These are phyloP conservation scores for Zygosaccharomyces bailii DNA, from an alignment of 805 yeast species.

Conservation along the genomic window DNA sequence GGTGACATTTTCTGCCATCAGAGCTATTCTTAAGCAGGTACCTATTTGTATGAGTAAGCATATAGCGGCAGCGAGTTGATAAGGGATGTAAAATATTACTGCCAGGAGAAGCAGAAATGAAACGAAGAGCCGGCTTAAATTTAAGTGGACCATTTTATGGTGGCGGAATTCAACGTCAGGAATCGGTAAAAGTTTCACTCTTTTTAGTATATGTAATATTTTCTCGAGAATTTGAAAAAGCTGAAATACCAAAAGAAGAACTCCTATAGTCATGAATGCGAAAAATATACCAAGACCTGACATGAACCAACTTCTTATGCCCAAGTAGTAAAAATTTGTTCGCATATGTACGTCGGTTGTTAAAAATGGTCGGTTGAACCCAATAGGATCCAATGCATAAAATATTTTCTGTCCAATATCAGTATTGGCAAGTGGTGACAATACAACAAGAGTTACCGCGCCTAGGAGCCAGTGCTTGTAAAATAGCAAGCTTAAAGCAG, in stretches of 20 bases:
- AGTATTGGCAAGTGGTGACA: constrained; percentile 39
- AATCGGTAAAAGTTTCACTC: background rate
- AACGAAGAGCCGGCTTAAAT: constrained; percentile 26
- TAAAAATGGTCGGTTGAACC: constrained; percentile 44
- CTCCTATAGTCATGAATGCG: constrained; percentile 29
- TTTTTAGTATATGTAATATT: background rate
- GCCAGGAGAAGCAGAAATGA: constrained; percentile 40
- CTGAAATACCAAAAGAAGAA: constrained; percentile 12
- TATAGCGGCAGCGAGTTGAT: constrained; percentile 70
- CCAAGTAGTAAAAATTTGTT: constrained; percentile 61
- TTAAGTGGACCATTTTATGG: background rate
- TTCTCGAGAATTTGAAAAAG: constrained; percentile 8
- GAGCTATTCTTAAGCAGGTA: constrained; percentile 44
- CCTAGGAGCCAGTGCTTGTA: constrained; percentile 28
- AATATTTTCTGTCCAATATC: constrained; percentile 39
- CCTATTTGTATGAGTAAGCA: constrained; percentile 55
- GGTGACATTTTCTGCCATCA: constrained; percentile 6
- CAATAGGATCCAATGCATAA: constrained; percentile 51
- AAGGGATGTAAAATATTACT: constrained; percentile 68
- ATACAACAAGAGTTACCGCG: constrained; percentile 30
- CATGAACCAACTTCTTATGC: constrained; percentile 54
- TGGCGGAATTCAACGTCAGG: background rate
- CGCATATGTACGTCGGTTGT: constrained; percentile 38
- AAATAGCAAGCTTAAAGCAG: constrained; percentile 42
- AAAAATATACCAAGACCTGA: constrained; percentile 61